Conservation (phyloP, 345 rosid genomes). For the Leavenworthia alabamica region DNA sequence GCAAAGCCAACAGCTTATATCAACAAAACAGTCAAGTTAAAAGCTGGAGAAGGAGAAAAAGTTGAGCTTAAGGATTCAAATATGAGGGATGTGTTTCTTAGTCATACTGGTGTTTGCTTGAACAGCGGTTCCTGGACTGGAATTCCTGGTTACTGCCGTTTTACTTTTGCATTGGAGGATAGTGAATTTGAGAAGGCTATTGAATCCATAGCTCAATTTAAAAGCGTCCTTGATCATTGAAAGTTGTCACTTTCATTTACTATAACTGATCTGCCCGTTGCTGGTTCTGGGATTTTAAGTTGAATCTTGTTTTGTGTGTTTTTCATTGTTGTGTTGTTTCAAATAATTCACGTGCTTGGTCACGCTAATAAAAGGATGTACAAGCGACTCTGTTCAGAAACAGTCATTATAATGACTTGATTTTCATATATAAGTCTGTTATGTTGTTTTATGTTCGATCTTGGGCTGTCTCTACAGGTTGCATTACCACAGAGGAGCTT, state of each 20-base stretch:
- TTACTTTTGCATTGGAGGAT: constrained; percentile 65
- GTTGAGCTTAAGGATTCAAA: constrained; percentile 54
- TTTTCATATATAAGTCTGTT: not conserved
- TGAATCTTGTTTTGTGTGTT: not conserved
- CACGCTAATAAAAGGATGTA: constrained; percentile 7
- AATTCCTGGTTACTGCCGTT: constrained; percentile 87
- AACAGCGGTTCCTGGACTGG: constrained; percentile 86
- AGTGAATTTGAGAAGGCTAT: constrained; percentile 65
- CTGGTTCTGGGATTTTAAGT: not conserved
- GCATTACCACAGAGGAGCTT: too few relatives aligned
- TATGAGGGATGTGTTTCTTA: constrained; percentile 65
- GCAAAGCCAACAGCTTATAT: constrained; percentile 74
- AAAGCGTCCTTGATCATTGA: constrained; percentile 30
- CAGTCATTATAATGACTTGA: not conserved
- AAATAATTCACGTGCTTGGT: constrained; percentile 7
- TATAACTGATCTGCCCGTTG: not conserved
- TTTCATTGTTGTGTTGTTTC: constrained; percentile 4
- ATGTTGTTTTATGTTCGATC: not conserved
- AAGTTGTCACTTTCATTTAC: not conserved
- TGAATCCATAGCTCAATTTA: constrained; percentile 52
- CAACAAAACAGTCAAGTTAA: constrained; percentile 45
- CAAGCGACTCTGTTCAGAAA: not conserved
- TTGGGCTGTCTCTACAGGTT: too few relatives aligned
- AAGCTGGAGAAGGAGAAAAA: constrained; percentile 27
- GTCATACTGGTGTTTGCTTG: constrained; percentile 69